phyloP scores from a whole-genome alignment of 31 red algal species.

The Asparagopsis taxiformis region DNA sequence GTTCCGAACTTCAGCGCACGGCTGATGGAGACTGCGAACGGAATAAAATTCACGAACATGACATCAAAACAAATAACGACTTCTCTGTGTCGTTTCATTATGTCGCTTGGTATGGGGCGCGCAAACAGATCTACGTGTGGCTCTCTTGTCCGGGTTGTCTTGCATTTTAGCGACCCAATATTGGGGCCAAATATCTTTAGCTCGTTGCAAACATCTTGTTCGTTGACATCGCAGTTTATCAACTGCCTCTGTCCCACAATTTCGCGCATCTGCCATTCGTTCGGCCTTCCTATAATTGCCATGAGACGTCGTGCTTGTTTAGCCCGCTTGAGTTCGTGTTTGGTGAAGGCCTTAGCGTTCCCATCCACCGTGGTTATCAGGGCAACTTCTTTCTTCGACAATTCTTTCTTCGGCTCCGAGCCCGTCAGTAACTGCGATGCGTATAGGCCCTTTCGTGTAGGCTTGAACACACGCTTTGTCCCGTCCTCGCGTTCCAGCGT shows the following conservation, averaged over 20 bases:
- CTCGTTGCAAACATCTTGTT: slow-evolving; percentile 2
- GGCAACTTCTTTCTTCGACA: neutral
- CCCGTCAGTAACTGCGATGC: neutral
- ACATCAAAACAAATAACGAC: slow-evolving; percentile 7
- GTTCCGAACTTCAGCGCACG: neutral
- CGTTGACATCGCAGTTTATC: slow-evolving; percentile 3
- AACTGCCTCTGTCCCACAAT: slow-evolving; percentile 4
- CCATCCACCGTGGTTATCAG: neutral
- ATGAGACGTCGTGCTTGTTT: neutral
- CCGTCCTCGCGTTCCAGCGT: neutral
- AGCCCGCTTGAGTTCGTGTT: neutral
- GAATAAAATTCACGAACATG: slow-evolving; percentile 17
- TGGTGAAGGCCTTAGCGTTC: neutral
- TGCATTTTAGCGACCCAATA: slow-evolving; percentile 21
- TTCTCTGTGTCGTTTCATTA: slow-evolving; percentile 1
- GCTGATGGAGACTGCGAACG: neutral
- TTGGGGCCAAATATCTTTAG: slow-evolving; percentile 18
- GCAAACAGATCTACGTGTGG: neutral
- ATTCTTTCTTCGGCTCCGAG: neutral
- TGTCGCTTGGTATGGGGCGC: neutral
- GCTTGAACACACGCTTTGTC: neutral
- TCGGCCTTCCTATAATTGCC: neutral
- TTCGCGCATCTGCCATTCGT: neutral
- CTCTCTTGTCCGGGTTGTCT: slow-evolving; percentile 8
- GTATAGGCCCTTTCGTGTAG: neutral